These are phyloP conservation scores for Diaporthe citriasiana DNA, from an alignment of 2,329 filamentous ascomycete genomes.

Conservation along the genomic window DNA sequence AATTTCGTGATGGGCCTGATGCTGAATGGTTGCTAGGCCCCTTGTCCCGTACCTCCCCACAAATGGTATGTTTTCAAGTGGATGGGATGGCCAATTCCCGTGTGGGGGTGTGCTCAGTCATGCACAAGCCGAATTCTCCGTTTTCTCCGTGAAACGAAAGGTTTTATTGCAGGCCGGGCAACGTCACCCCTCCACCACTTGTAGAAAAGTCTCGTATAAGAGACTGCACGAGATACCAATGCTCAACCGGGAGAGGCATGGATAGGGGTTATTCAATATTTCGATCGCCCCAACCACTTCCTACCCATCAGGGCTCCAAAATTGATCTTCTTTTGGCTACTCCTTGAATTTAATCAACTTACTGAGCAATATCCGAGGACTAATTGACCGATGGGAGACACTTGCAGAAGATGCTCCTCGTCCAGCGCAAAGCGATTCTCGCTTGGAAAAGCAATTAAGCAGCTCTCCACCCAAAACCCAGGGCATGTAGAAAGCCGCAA, in stretches of 20 bases:
- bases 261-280: background rate
- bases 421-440: conserved; percentile 80
- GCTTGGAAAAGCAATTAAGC: conserved; percentile 77
- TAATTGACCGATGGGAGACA: conserved; percentile 75
- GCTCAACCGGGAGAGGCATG: background rate
- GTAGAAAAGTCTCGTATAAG: background rate
- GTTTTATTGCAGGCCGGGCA: conserved; percentile 32
- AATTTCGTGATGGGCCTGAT: conserved; percentile 11
- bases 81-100: conserved; percentile 5
- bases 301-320: background rate
- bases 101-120: conserved; percentile 21
- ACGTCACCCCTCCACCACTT: background rate
- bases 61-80: conserved; percentile 29
- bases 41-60: conserved; percentile 17
- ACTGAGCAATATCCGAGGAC: conserved; percentile 43
- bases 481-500: conserved; percentile 79
- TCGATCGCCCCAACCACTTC: background rate
- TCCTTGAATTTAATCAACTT: background rate
- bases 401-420: conserved; percentile 73
- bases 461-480: conserved; percentile 78
- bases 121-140: conserved; percentile 22
- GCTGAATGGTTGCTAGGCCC: conserved; percentile 10
- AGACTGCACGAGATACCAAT: background rate
- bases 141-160: conserved; percentile 34
- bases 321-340: conserved; percentile 3